These are phyloP conservation scores for Tolypocladium nubicola DNA, from an alignment of 2,329 filamentous ascomycete species.

Conservation along the genomic window DNA sequence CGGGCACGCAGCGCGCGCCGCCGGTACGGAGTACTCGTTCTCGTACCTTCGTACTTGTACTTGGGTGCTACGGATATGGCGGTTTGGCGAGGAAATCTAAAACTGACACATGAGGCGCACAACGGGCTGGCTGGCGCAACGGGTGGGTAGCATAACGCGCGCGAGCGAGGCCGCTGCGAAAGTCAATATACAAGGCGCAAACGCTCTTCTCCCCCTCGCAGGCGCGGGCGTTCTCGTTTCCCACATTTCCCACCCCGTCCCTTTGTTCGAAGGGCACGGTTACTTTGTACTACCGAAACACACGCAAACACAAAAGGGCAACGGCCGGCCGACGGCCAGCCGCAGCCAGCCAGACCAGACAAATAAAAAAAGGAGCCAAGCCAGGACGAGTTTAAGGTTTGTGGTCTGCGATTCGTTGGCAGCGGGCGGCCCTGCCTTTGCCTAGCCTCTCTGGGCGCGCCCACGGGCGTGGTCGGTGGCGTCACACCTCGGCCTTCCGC, in stretches of 20 bases:
- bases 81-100: background rate
- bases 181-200: background rate
- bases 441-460: background rate
- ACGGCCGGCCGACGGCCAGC: background rate
- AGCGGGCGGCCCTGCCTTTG: background rate
- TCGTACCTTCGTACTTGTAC: no score
- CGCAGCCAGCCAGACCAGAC: background rate
- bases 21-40: background rate
- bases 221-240: background rate
- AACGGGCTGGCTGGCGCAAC: background rate
- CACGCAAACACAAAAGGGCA: background rate
- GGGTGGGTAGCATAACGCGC: background rate
- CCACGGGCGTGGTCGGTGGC: background rate
- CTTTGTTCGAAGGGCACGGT: background rate
- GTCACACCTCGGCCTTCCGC: slow-evolving; percentile 1
- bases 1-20: background rate
- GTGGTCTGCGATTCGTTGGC: slow-evolving; percentile 1
- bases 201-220: background rate
- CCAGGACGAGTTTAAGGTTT: background rate
- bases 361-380: background rate
- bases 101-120: background rate
- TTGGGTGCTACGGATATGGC: background rate
- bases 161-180: background rate
- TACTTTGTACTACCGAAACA: background rate
- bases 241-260: background rate